Conservation (phyloP, 805 yeast species). For the Kodamaea laetipori region DNA sequence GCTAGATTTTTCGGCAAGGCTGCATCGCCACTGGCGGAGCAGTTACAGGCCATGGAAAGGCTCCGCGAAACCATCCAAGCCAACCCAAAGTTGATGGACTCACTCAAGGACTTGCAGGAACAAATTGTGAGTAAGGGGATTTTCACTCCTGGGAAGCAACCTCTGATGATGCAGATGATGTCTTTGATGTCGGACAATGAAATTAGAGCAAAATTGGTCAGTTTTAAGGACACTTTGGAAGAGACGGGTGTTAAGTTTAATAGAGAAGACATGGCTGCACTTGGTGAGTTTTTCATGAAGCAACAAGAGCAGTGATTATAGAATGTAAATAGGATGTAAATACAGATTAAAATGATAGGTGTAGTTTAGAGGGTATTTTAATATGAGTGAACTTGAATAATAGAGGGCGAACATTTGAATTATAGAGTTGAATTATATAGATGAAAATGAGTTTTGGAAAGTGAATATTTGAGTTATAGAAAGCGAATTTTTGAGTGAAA, state of each 20-base stretch:
- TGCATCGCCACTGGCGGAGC: slow-evolving; percentile 11
- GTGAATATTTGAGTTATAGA: no score
- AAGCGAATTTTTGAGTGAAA: no score
- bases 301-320: slow-evolving; percentile 13
- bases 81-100: slow-evolving; percentile 33
- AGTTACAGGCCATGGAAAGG: slow-evolving; percentile 13
- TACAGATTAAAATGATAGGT: no score
- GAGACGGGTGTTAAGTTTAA: slow-evolving; percentile 32
- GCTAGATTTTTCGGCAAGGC: slow-evolving; percentile 5
- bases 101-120: slow-evolving; percentile 34
- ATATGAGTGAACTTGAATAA: no score
- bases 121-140: slow-evolving; percentile 36
- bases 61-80: slow-evolving; percentile 15
- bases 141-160: slow-evolving; percentile 31
- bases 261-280: slow-evolving; percentile 35
- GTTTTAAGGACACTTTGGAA: slow-evolving; percentile 34
- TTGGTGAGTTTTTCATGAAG: slow-evolving; percentile 26
- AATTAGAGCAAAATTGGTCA: slow-evolving; percentile 30
- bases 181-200: slow-evolving; percentile 39
- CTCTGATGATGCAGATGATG: slow-evolving; percentile 39
- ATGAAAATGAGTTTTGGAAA: no score
- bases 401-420: no score
- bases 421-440: no score
- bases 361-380: no score
- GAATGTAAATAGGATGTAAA: no score